Evolutionary conservation across 192 early-diverging fungal genomes (phyloP), one percentile per base, ranked within the genome.

Genomic region (Coemansia sp.): DNA sequence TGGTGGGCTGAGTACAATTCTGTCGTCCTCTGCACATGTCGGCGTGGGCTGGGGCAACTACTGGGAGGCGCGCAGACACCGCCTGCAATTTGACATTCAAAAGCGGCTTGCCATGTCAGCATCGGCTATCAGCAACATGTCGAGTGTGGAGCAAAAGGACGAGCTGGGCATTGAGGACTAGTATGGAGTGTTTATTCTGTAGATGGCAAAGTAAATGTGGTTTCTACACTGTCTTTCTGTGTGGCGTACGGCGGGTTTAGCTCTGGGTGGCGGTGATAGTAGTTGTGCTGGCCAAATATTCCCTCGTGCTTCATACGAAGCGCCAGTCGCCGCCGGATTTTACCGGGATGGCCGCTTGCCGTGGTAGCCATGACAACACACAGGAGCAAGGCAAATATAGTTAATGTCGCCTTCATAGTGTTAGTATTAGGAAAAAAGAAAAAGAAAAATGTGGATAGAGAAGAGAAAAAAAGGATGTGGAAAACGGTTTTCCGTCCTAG

Each of bases 41-140:
- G 80, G 80, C 13, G 52, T 82, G 20, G 80, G 80, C 13, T 82
- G 80, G 80, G 80, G 80, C 15, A 76, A 82, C 18, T 82, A 82
- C 60, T 82, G 80, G 80, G 74, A 82, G 62, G 75, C 75, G 1
- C 80, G 75, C 9, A 61, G 71, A 31, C 71, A 81, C 18, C 69
- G 66, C 27, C 27, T 76, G 27, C 68, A 74, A 60, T 76, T 82
- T 57, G 71, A 77, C 46, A 71, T 82, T 15, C 74, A 77, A 41
- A 40, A 64, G n/a, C 65, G 75, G 15, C 55, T 82, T 38, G 71
- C 70, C 0, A n/a, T 81, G 24, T 31, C 77, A 11, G 57, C 66
- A 5, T 12, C 61, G 18, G 43, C 66, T 12, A 39, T 39, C 29
- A 57, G 15, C 39, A 66, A 50, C 18, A n/a, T 55, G 12, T 10